Conservation (phyloP, 1,139 yeast species). For the Candida buenavistaensis region DNA sequence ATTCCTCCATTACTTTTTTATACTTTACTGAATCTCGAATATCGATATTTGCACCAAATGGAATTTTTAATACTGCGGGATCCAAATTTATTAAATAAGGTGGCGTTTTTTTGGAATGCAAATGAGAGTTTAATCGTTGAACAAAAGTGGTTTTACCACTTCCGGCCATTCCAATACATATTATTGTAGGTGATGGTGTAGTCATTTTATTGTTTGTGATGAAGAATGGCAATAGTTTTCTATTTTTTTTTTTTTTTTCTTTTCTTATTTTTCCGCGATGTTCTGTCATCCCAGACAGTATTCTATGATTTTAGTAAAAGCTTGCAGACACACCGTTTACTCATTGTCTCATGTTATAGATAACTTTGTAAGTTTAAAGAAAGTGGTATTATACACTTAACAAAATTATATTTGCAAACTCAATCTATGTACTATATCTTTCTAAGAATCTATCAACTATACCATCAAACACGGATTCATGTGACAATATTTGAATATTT, state of each 20-base stretch:
- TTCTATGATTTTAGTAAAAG: too few relatives aligned
- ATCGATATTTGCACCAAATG: conserved; percentile 93
- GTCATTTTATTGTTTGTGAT: conserved; percentile 32
- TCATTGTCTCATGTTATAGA: too few relatives aligned
- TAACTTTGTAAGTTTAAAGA: background rate
- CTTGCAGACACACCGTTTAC: too few relatives aligned
- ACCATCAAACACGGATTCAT: conserved; percentile 53
- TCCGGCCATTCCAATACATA: conserved; percentile 97
- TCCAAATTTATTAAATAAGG: conserved; percentile 92
- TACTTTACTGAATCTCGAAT: conserved; percentile 95
- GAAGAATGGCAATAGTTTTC: conserved; percentile 2
- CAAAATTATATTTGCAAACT: background rate
- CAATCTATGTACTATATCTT: conserved; percentile 9
- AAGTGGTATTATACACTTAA: too few relatives aligned
- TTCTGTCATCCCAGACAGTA: too few relatives aligned
- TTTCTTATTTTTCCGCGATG: conserved; percentile 2
- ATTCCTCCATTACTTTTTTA: conserved; percentile 91
- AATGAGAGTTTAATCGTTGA: conserved; percentile 90
- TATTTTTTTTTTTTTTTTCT: background rate
- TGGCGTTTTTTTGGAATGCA: conserved; percentile 69
- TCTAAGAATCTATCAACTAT: conserved; percentile 65
- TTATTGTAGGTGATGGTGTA: conserved; percentile 54
- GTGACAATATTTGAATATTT: conserved; percentile 65
- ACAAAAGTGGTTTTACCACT: conserved; percentile 97
- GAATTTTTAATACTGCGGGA: conserved; percentile 92